A percentile compares a stretch with the other conserved stretches of the same genome.
Conservation (phyloP, 2,329 filamentous ascomycete genomes). For the Penicillium decumbens region DNA sequence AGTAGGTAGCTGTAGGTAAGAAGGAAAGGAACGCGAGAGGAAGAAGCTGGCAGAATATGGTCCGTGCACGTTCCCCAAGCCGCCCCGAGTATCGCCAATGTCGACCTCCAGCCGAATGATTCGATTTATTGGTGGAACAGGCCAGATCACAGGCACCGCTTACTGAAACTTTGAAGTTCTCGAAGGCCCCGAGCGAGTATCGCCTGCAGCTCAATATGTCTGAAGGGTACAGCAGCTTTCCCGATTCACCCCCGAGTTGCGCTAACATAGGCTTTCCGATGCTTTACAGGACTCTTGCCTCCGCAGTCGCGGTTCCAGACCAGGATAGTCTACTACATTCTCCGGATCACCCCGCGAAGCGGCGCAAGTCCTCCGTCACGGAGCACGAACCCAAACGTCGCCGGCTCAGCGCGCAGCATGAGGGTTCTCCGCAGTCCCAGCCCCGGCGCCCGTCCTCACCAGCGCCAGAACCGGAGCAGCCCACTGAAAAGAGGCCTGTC, state of each 20-base stretch:
- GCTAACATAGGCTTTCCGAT: slow-evolving; percentile 1
- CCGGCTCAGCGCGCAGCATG: slow-evolving; percentile 42
- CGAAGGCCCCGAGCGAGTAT: neutral
- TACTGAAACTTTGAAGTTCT: neutral
- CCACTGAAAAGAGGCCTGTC: slow-evolving; percentile 16
- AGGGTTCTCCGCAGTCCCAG: slow-evolving; percentile 21
- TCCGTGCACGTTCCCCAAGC: slow-evolving; percentile 24
- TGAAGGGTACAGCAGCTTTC: slow-evolving; percentile 22
- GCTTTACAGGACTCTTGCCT: slow-evolving; percentile 43
- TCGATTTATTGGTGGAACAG: neutral
- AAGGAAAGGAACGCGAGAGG: slow-evolving; percentile 5
- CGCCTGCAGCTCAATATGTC: slow-evolving; percentile 15
- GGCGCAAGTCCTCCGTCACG: slow-evolving; percentile 52
- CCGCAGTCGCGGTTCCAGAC: slow-evolving; percentile 52
- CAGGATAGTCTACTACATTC: slow-evolving; percentile 26
- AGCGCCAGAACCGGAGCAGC: slow-evolving; percentile 11
- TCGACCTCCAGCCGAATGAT: neutral
- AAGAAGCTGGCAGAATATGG: slow-evolving; percentile 39
- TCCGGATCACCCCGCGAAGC: slow-evolving; percentile 42
- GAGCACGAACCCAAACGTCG: slow-evolving; percentile 52
- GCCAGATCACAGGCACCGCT: neutral
- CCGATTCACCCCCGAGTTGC: neutral
- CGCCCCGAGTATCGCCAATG: neutral
- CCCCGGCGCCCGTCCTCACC: slow-evolving; percentile 25
- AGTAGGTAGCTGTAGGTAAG: neutral